Base-by-base conservation (phyloP, 1,139 yeast species). In the Saccharomyces hybrid region DNA sequence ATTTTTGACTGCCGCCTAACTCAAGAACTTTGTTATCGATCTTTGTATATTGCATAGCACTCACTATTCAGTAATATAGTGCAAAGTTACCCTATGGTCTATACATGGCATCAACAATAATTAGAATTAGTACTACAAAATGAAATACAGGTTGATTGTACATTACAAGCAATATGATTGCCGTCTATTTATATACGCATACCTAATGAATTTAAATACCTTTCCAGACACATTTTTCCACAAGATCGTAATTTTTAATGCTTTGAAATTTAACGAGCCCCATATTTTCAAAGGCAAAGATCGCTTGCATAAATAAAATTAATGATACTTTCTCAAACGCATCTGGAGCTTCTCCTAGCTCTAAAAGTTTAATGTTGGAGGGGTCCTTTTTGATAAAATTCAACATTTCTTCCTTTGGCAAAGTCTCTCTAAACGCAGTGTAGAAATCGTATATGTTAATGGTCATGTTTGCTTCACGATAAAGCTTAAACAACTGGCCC, bases 401-500 rank as follows among this genome's bases (percentile, higher is more conserved):
- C 50, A 76, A 57, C 1, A 83, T 65, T 16, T 71, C 68, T 0
- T 67, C 64, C 53, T 73, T 74, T 21, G 78, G 76, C 27, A 88
- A 64, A 0, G 83, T 73, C 56, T 78, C 81, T 63, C 78, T 81
- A 72, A 88, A 90, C 0, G 91, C 90, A 50, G 76, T 72, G 66
- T 79, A 90, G 64, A 86, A 87, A 64, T 90, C 97, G 69, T 78
- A 86, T 52, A 88, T 79, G 65, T 89, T 90, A 59, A 89, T 78
- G 27, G 78, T 74, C 2, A 84, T 76, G 28, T 89, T 88, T 0
- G 96, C 93, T 64, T 90, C 97, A 58, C 93, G 80, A 68, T 86
- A 86, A 21, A 89, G 76, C 50, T 81, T 78, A 70, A 82, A 90
- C 54, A 89, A 68, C 49, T 79, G 80, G 42, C 82, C 75, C 11